Evolutionary conservation across 805 yeast genomes (phyloP).

Genomic region (Ogataea zsoltii): DNA sequence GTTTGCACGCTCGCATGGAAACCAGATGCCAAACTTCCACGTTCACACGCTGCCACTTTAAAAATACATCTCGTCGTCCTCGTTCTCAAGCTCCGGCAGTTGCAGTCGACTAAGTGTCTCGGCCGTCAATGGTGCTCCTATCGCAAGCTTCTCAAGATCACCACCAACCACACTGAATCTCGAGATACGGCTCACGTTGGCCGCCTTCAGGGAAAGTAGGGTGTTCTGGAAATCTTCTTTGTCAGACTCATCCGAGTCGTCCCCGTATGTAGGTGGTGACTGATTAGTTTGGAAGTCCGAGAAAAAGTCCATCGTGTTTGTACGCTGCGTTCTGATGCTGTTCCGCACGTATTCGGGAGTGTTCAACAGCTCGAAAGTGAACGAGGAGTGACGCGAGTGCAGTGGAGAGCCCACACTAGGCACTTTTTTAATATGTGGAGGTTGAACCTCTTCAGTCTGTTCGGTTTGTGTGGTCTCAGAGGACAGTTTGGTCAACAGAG

Average conservation of each 20-base stretch:
- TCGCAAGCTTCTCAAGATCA: slow-evolving; percentile 15
- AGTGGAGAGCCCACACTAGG: slow-evolving; percentile 24
- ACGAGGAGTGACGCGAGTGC: slow-evolving; percentile 29
- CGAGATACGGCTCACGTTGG: slow-evolving; percentile 27
- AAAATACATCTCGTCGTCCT: slow-evolving; percentile 12
- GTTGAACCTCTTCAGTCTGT: slow-evolving; percentile 1
- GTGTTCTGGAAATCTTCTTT: slow-evolving; percentile 23
- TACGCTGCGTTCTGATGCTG: not conserved
- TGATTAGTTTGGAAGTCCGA: slow-evolving; percentile 6
- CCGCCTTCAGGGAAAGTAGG: slow-evolving; percentile 28
- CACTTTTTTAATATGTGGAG: slow-evolving; percentile 23
- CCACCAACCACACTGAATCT: slow-evolving; percentile 25
- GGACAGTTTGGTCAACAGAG: slow-evolving; percentile 2
- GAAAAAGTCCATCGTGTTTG: slow-evolving; percentile 5
- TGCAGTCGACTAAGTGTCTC: slow-evolving; percentile 15
- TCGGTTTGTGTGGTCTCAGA: not conserved
- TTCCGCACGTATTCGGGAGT: slow-evolving; percentile 18
- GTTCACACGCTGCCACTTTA: no score
- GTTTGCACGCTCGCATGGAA: no score
- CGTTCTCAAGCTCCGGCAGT: slow-evolving; percentile 15
- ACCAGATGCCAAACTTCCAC: no score
- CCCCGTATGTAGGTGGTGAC: slow-evolving; percentile 6
- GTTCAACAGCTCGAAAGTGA: slow-evolving; percentile 25
- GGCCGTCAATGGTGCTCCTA: slow-evolving; percentile 7
- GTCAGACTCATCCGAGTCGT: slow-evolving; percentile 17